Base-by-base conservation (phyloP, 805 yeast genomes). In the Kodamaea restingae region DNA sequence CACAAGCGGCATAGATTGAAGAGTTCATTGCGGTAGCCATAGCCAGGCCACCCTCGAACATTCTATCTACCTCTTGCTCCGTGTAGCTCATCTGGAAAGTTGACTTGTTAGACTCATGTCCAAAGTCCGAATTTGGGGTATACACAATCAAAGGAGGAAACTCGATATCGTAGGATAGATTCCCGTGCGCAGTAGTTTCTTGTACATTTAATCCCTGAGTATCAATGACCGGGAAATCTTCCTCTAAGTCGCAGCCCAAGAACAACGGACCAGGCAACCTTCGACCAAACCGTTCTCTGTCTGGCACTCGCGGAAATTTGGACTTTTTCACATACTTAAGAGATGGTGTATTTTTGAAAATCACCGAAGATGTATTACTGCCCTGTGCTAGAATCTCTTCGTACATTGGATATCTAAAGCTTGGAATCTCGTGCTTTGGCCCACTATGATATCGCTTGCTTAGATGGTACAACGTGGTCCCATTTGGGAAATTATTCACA, bases 81-180 rank as follows among this genome's bases (percentile, higher is more conserved):
- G 63, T 65, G 51, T 78, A 80, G 15, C 71, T 67, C 35, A 76
- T 54, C 46, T 76, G 73, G 55, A 80, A 80, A 0, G 85, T 80
- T 1, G 84, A 78, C 0, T 73, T 70, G 50, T 80, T 80, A 2
- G 84, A 69, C 0, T 55, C 43, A 43, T 55, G 74, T 0, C 71
- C 54, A 36, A 65, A 61, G 17, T 65, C 45, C 2, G 61, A 48
- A 48, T 80, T 80, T 3, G 76, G 70, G 36, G 65, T 59, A 47
- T 79, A 78, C 0, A 80, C 67, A 12, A 80, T 62, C 26, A 80
- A 51, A 0, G 86, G 85, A 2, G 81, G 80, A 10, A 51, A 42
- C 18, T 27, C 20, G 7, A n/a, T 7, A n/a, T 24, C 14, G 7
- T 10, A 7, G 11, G 21, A 9, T 6, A 12, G 21, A 14, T 24